Percentiles rank a stretch among this genome's conserved stretches.
These are phyloP conservation scores for Plasmodiophora brassicae DNA, from an alignment of 208 protist species.

Conservation along the genomic window DNA sequence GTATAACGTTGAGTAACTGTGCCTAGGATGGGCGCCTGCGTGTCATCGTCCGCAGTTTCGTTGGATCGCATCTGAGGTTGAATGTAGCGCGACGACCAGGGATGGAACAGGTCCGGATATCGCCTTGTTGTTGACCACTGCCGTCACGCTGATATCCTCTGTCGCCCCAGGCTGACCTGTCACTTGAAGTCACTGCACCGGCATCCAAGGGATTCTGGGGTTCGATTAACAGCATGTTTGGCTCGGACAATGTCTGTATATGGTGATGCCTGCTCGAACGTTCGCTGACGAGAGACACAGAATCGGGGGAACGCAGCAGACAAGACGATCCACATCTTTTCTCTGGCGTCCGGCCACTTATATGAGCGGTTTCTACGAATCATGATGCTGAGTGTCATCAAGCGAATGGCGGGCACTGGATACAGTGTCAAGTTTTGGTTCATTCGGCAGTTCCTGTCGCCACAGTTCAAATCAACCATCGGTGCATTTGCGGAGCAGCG, in stretches of 20 bases:
- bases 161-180: no score
- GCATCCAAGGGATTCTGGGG: no score
- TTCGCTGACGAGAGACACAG: no score
- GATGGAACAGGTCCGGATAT: background rate
- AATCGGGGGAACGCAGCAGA: no score
- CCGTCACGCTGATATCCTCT: no score
- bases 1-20: no score
- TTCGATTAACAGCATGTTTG: no score
- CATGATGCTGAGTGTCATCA: slow-evolving; percentile 93
- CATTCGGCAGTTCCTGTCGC: slow-evolving; percentile 92
- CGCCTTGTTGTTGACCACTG: no score
- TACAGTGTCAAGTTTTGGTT: slow-evolving; percentile 97
- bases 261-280: no score
- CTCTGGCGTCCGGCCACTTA: slow-evolving; percentile 77
- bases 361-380: slow-evolving; percentile 97
- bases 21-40: no score
- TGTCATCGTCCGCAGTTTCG: background rate
- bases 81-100: background rate
- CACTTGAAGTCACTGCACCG: no score
- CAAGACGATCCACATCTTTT: slow-evolving; percentile 94
- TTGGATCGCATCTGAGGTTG: background rate
- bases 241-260: no score
- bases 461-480: slow-evolving; percentile 79
- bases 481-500: slow-evolving; percentile 4
- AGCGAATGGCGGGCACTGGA: slow-evolving; percentile 46